A percentile compares a stretch with the other conserved stretches of the same genome.
Evolutionary conservation across 139 green algal species (phyloP).

Genomic region (Chlamydomonas eustigma): DNA sequence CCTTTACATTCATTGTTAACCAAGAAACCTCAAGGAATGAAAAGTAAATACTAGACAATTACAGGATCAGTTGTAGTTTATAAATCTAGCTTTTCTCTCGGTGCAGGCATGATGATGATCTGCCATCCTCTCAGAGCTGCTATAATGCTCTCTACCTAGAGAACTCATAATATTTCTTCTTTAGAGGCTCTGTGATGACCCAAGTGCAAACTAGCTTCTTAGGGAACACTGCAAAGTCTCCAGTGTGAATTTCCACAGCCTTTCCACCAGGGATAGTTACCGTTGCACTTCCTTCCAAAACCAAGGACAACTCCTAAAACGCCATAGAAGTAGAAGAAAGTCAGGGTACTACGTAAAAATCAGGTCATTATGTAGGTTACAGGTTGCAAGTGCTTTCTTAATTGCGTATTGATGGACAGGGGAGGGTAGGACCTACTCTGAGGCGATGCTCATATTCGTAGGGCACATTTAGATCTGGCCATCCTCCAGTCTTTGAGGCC

Average conservation of each 20-base stretch:
- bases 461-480: not conserved
- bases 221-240: not conserved
- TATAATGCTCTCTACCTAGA: too few relatives aligned
- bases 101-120: too few relatives aligned
- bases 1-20: too few relatives aligned
- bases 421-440: not conserved
- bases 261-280: not conserved
- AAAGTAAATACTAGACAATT: too few relatives aligned
- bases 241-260: not conserved
- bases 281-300: not conserved
- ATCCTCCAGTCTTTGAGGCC: not conserved
- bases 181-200: not conserved
- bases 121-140: too few relatives aligned
- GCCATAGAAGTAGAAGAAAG: not conserved
- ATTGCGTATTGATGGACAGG: not conserved
- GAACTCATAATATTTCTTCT: not conserved
- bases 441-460: not conserved
- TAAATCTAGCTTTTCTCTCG: too few relatives aligned
- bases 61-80: too few relatives aligned
- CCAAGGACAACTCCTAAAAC: not conserved
- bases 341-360: not conserved
- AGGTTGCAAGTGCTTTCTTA: not conserved
- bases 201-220: not conserved
- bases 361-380: not conserved
- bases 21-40: too few relatives aligned